These are phyloP conservation scores for Claviceps capensis DNA, from an alignment of 2,329 filamentous ascomycete species.

Conservation along the genomic window DNA sequence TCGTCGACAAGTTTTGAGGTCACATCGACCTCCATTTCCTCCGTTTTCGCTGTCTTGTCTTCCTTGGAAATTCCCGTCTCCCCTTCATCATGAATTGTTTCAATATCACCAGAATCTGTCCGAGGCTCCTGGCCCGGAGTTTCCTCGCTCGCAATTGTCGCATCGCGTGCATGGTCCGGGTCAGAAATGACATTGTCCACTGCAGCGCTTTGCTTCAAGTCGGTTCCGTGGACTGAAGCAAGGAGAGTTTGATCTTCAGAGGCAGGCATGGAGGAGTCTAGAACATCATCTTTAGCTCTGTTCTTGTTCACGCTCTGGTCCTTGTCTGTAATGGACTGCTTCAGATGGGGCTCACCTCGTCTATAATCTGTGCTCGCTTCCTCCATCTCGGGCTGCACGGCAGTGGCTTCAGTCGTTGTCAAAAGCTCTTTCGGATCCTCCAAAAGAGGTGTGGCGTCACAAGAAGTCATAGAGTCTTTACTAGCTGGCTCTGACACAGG, in stretches of 20 bases:
- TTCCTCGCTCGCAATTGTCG: slow-evolving; percentile 1
- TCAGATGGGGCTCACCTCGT: slow-evolving; percentile 16
- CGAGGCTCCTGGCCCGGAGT: not conserved
- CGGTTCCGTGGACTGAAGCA: not conserved
- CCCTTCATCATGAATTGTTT: slow-evolving; percentile 5
- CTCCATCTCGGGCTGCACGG: slow-evolving; percentile 5
- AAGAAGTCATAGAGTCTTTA: not conserved
- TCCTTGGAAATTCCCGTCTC: slow-evolving; percentile 9
- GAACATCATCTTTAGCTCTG: slow-evolving; percentile 18
- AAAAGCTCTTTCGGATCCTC: slow-evolving; percentile 7
- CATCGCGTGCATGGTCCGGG: not conserved
- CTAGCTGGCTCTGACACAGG: not conserved
- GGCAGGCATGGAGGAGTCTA: slow-evolving; percentile 16
- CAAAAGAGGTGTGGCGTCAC: not conserved
- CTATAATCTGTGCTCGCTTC: slow-evolving; percentile 17
- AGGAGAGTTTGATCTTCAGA: slow-evolving; percentile 3
- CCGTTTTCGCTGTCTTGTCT: slow-evolving; percentile 20
- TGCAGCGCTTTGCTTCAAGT: slow-evolving; percentile 1
- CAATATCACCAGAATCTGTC: slow-evolving; percentile 2
- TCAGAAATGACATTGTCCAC: not conserved
- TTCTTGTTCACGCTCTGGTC: slow-evolving; percentile 22
- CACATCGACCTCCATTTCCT: slow-evolving; percentile 7
- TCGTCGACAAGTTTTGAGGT: slow-evolving; percentile 6
- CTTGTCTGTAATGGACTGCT: slow-evolving; percentile 17
- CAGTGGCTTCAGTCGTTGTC: slow-evolving; percentile 2